phyloP scores from a whole-genome alignment of 805 yeast genomes.

The Metschnikowia henanensis region DNA sequence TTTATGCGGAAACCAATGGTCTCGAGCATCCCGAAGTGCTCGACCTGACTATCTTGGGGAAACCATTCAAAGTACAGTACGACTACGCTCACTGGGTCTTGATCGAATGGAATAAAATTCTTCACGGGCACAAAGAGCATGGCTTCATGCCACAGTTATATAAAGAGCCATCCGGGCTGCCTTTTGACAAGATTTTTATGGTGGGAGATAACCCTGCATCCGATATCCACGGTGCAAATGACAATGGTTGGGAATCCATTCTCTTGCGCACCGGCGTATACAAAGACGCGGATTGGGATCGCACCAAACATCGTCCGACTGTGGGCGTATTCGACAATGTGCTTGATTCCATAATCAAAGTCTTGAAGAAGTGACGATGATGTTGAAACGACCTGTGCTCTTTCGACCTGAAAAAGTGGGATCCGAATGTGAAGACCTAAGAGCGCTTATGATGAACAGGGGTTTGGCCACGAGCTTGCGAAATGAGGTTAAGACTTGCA shows the following conservation, averaged over 20 bases:
- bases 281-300: slow-evolving; percentile 52
- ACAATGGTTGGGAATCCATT: slow-evolving; percentile 85
- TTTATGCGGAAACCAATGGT: slow-evolving; percentile 56
- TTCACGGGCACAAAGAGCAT: slow-evolving; percentile 23
- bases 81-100: slow-evolving; percentile 79
- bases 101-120: slow-evolving; percentile 49
- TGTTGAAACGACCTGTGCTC: no score
- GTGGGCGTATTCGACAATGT: slow-evolving; percentile 53
- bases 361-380: slow-evolving; percentile 5
- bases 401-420: no score
- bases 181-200: slow-evolving; percentile 74
- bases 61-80: slow-evolving; percentile 77
- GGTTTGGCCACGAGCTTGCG: not conserved
- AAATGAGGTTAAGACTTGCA: not conserved
- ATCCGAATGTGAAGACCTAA: no score
- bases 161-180: slow-evolving; percentile 29
- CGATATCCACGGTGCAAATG: slow-evolving; percentile 88
- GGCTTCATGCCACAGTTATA: slow-evolving; percentile 44
- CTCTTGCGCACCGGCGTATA: slow-evolving; percentile 90
- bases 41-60: slow-evolving; percentile 66
- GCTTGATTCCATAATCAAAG: slow-evolving; percentile 40
- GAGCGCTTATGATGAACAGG: no score
- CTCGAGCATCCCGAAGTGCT: slow-evolving; percentile 37
- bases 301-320: slow-evolving; percentile 42
- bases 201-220: slow-evolving; percentile 96